Evolutionary conservation across 2,329 filamentous ascomycete genomes (phyloP).

Genomic region (Teratosphaeria epicoccoides): DNA sequence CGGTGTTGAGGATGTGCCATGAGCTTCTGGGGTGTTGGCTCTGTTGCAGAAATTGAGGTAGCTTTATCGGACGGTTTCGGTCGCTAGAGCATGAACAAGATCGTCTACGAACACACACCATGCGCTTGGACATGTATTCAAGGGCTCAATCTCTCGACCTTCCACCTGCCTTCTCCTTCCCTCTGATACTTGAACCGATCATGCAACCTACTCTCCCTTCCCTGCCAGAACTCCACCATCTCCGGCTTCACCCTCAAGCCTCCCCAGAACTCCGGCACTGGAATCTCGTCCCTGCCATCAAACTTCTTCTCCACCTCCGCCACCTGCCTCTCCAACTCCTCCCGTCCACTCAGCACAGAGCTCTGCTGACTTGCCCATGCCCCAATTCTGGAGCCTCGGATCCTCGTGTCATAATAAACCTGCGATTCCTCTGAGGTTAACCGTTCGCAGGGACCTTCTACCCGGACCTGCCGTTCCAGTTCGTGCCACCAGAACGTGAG

Average conservation of each 20-base stretch:
- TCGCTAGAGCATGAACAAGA: no score
- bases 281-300: slow-evolving; percentile 65
- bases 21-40: no score
- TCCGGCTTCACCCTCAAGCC: slow-evolving; percentile 77
- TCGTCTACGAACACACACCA: no score
- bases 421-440: slow-evolving; percentile 61
- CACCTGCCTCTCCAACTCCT: slow-evolving; percentile 66
- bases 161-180: slow-evolving; percentile 33
- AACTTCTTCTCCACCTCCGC: slow-evolving; percentile 67
- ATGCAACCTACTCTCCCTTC: slow-evolving; percentile 77
- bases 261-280: slow-evolving; percentile 90
- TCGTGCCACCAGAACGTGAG: slow-evolving; percentile 86
- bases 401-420: slow-evolving; percentile 53
- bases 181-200: slow-evolving; percentile 83
- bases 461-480: slow-evolving; percentile 77
- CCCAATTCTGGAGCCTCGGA: slow-evolving; percentile 72
- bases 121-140: slow-evolving; percentile 31
- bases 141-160: slow-evolving; percentile 62
- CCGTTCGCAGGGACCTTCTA: slow-evolving; percentile 67
- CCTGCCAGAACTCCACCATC: slow-evolving; percentile 92
- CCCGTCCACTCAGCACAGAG: slow-evolving; percentile 58
- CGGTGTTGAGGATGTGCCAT: no score
- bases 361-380: slow-evolving; percentile 93
- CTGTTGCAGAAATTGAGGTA: no score
- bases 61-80: no score